Base-by-base conservation (phyloP, 2,329 filamentous ascomycete species). In the Colletotrichum endophyticum region DNA sequence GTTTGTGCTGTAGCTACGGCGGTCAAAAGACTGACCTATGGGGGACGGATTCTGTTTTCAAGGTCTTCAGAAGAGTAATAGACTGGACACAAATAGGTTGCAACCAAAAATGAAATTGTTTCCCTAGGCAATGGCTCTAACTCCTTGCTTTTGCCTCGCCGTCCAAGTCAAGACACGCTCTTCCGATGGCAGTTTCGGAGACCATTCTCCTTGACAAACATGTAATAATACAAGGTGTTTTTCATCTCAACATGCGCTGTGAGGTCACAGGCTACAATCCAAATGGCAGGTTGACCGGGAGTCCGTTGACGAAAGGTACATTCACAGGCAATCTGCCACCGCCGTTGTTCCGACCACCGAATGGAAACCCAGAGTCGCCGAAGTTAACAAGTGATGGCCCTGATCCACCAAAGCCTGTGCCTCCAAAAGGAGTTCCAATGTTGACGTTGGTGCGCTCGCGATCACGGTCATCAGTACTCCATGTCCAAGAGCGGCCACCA, bases 241-340 rank as follows among this genome's bases (percentile, higher is more conserved):
- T 34, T 36, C 2, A 15, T 22, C 12, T 13, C 8, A 34, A 30
- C 12, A n/a, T 59, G 56, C 59, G n/a, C 30, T 49, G 44, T 53
- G 11, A 53, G 12, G 11, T 22, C 12, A 22, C 44, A 53, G 11
- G 44, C n/a, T 34, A 75, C 9, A 77, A 28, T 11, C 75, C 72
- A 22, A 75, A 75, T 8, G 72, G 75, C 7, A 77, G 66, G 9
- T 75, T 75, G 11, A 77, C 66, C 13, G 61, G 66, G 16, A 70
- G 62, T 16, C 66, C 73, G 15, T 63, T 68, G 3, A 39, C 56
- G 11, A 77, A 77, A 3, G 71, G 72, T 1, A 75, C 15, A 25
- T 75, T 75, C 22, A 72, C 62, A 49, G 75, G 72, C 12, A 72
- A 57, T 16, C 63, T 63, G 6, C 75, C 72, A 15, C 72, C 71